phyloP scores from a whole-genome alignment of 495 filamentous ascomycete species.

The Penicillium nucicola region DNA sequence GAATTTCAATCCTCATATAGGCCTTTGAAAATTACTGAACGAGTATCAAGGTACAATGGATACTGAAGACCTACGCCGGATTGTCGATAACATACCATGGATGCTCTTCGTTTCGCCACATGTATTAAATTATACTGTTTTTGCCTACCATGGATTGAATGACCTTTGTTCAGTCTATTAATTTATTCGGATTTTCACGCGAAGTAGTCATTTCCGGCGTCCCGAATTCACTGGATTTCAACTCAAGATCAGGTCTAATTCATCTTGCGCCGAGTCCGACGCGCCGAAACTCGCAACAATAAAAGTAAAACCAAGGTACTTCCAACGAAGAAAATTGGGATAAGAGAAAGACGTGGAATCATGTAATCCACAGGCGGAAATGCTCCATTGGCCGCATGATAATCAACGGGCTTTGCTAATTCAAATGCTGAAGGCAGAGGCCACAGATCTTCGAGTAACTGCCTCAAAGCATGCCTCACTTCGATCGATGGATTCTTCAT shows the following conservation, averaged over 20 bases:
- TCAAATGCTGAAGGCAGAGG: slow-evolving; percentile 4
- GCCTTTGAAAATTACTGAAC: neutral
- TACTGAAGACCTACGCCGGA: too few species aligned
- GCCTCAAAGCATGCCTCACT: neutral
- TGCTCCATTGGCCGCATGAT: neutral
- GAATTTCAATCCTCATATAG: neutral
- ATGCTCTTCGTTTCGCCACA: neutral
- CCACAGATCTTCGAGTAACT: slow-evolving; percentile 6
- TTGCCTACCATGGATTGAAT: neutral
- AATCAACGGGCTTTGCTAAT: neutral
- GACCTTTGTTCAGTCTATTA: neutral
- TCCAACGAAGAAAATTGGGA: neutral
- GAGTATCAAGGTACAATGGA: too few species aligned
- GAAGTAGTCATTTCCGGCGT: too few species aligned
- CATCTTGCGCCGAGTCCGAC: neutral
- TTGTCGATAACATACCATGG: too few species aligned
- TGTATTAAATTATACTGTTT: neutral
- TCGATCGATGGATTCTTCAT: slow-evolving; percentile 5
- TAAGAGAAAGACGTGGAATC: neutral
- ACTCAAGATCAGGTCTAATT: neutral
- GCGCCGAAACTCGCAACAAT: neutral
- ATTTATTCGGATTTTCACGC: neutral
- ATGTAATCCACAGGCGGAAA: neutral
- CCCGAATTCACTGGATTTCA: too few species aligned
- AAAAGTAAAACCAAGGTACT: neutral